Percentiles rank a stretch among this genome's conserved stretches.
phyloP scores from a whole-genome alignment of 495 filamentous ascomycete genomes.

The Cercophora scortea region DNA sequence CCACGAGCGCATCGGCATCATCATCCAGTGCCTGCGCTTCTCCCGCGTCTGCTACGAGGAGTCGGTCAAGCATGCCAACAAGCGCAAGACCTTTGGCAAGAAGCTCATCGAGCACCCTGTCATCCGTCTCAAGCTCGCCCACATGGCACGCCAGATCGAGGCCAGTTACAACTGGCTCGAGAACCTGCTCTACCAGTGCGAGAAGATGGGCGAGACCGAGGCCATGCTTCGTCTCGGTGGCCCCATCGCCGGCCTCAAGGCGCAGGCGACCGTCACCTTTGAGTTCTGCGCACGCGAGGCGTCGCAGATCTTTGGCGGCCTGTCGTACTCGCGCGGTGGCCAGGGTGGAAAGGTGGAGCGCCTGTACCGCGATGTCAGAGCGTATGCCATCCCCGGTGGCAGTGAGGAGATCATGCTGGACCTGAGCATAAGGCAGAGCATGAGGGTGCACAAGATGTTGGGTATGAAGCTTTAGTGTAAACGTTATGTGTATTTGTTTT shows the following conservation, averaged over 20 bases:
- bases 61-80: conserved; percentile 90
- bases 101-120: conserved; percentile 93
- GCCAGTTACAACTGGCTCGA: conserved; percentile 96
- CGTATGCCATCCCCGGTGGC: conserved; percentile 95
- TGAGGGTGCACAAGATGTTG: conserved; percentile 82
- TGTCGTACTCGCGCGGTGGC: conserved; percentile 87
- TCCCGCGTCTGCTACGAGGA: conserved; percentile 96
- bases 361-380: conserved; percentile 91
- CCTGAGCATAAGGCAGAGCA: conserved; percentile 85
- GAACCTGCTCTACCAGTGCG: conserved; percentile 86
- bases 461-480: conserved; percentile 93
- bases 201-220: conserved; percentile 87
- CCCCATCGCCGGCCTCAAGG: conserved; percentile 89
- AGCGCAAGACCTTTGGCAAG: conserved; percentile 93
- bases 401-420: conserved; percentile 99
- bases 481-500: too few species aligned
- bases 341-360: conserved; percentile 96
- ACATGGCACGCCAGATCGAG: conserved; percentile 98
- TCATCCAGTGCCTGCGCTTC: conserved; percentile 95
- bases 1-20: conserved; percentile 96
- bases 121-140: conserved; percentile 93
- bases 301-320: conserved; percentile 92
- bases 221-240: conserved; percentile 94
- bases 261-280: conserved; percentile 84
- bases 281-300: conserved; percentile 97